Conservation (phyloP, 768 basidiomycete species). For the Coprinopsis strossmayeri region DNA sequence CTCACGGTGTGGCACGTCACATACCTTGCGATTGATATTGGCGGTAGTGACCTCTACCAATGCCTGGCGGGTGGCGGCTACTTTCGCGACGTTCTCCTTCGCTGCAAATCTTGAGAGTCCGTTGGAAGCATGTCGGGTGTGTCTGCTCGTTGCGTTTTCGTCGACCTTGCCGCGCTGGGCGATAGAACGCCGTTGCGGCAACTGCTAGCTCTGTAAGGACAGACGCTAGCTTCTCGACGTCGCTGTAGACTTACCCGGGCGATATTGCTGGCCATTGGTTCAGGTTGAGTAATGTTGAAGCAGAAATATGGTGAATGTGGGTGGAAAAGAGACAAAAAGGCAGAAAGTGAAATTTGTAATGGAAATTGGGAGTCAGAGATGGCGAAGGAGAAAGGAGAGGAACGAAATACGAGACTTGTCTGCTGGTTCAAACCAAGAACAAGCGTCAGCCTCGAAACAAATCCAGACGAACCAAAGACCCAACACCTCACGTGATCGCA, state of each 20-base stretch:
- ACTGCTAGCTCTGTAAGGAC: slow-evolving; percentile 28
- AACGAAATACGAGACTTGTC: slow-evolving; percentile 18
- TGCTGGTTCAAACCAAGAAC: slow-evolving; percentile 18
- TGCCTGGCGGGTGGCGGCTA: slow-evolving; percentile 55
- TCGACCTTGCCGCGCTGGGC: slow-evolving; percentile 67
- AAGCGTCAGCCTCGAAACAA: slow-evolving; percentile 36
- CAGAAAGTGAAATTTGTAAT: slow-evolving; percentile 9
- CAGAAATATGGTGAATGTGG: slow-evolving; percentile 16
- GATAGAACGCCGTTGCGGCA: slow-evolving; percentile 62
- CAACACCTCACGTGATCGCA: slow-evolving; percentile 23
- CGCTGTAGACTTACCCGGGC: slow-evolving; percentile 42
- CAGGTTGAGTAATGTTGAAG: slow-evolving; percentile 19
- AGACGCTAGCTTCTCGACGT: slow-evolving; percentile 6
- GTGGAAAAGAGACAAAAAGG: slow-evolving; percentile 24
- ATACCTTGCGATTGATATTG: slow-evolving; percentile 72
- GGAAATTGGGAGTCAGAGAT: slow-evolving; percentile 15
- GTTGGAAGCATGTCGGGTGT: slow-evolving; percentile 56
- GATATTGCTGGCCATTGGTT: slow-evolving; percentile 54
- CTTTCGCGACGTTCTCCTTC: slow-evolving; percentile 49
- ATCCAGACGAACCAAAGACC: slow-evolving; percentile 16
- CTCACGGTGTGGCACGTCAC: slow-evolving; percentile 6
- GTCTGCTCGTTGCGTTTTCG: slow-evolving; percentile 70
- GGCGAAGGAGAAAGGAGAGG: slow-evolving; percentile 22
- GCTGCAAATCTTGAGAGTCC: slow-evolving; percentile 46
- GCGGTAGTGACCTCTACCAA: slow-evolving; percentile 78